These are phyloP conservation scores for Chlorella sp. DNA, from an alignment of 139 green algal genomes.

Conservation along the genomic window DNA sequence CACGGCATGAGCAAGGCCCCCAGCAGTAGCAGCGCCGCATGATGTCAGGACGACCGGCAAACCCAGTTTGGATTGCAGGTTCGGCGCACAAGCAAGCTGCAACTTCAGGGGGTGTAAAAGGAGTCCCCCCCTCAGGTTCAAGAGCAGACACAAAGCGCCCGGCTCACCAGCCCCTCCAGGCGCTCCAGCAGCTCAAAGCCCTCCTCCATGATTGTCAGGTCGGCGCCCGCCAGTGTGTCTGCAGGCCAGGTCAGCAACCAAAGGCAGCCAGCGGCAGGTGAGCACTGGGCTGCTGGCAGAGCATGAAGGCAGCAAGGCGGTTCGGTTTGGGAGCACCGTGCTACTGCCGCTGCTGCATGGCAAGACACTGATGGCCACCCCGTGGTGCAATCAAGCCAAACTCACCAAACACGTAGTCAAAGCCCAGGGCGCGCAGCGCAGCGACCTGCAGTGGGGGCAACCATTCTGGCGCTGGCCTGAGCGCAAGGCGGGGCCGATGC, in stretches of 20 bases:
- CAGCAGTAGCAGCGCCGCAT: no score
- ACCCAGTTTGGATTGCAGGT: no score
- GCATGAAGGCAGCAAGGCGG: background rate
- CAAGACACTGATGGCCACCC: no score
- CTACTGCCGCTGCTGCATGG: no score
- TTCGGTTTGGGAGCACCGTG: background rate
- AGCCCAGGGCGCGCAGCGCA: constrained; percentile 65
- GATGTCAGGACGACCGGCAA: no score
- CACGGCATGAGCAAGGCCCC: no score
- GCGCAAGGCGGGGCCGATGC: no score
- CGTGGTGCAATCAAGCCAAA: no score
- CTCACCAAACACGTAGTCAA: constrained; percentile 76
- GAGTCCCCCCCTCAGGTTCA: no score
- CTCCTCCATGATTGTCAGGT: constrained; percentile 85
- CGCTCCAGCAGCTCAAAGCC: constrained; percentile 67
- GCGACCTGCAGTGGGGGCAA: constrained; percentile 31
- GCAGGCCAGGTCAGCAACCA: background rate
- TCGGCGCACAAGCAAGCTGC: no score
- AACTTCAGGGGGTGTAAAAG: no score
- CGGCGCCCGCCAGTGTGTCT: constrained; percentile 64
- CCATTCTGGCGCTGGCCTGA: background rate
- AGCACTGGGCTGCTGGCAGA: background rate
- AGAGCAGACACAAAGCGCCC: no score
- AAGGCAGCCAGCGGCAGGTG: background rate
- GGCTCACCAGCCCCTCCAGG: constrained; percentile 26